A percentile compares a stretch with the other conserved stretches of the same genome.
Evolutionary conservation across 192 early-diverging fungal genomes (phyloP).

Genomic region (Coemansia sp.): DNA sequence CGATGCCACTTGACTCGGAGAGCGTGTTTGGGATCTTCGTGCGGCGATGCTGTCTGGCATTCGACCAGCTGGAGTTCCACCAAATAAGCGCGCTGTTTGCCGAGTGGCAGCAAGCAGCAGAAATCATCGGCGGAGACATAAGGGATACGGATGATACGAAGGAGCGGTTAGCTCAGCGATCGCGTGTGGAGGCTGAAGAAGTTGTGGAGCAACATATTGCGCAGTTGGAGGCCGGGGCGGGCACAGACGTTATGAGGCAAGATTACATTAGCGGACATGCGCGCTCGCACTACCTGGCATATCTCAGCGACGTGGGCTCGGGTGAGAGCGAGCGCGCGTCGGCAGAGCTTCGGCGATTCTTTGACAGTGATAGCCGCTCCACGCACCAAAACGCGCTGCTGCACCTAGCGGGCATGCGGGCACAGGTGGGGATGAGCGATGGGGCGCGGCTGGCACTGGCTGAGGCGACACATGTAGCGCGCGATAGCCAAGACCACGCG

Average conservation of each 20-base stretch:
- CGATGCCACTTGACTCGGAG: slow-evolving; percentile 36
- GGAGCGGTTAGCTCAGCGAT: neutral
- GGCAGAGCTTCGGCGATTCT: slow-evolving; percentile 33
- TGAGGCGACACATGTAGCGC: slow-evolving; percentile 47
- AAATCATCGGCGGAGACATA: neutral
- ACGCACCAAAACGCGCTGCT: slow-evolving; percentile 40
- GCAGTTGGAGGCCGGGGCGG: slow-evolving; percentile 20
- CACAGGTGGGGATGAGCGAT: slow-evolving; percentile 24
- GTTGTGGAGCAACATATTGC: slow-evolving; percentile 26
- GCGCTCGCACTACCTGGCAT: slow-evolving; percentile 32
- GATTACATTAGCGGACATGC: slow-evolving; percentile 15
- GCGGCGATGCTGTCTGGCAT: slow-evolving; percentile 46
- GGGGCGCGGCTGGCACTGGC: slow-evolving; percentile 25
- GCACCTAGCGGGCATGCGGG: slow-evolving; percentile 39
- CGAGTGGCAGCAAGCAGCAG: slow-evolving; percentile 21
- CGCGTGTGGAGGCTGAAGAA: slow-evolving; percentile 32
- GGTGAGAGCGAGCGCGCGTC: slow-evolving; percentile 31
- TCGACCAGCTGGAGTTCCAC: slow-evolving; percentile 51
- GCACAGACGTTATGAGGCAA: neutral
- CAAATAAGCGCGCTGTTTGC: slow-evolving; percentile 18
- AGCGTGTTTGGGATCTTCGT: slow-evolving; percentile 48
- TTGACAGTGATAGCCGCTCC: slow-evolving; percentile 29
- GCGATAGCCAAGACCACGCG: slow-evolving; percentile 45
- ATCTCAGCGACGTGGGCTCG: slow-evolving; percentile 24
- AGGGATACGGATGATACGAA: no score